These are phyloP conservation scores for Fusarium continuum DNA, from an alignment of 2,329 filamentous ascomycete genomes.

Conservation along the genomic window DNA sequence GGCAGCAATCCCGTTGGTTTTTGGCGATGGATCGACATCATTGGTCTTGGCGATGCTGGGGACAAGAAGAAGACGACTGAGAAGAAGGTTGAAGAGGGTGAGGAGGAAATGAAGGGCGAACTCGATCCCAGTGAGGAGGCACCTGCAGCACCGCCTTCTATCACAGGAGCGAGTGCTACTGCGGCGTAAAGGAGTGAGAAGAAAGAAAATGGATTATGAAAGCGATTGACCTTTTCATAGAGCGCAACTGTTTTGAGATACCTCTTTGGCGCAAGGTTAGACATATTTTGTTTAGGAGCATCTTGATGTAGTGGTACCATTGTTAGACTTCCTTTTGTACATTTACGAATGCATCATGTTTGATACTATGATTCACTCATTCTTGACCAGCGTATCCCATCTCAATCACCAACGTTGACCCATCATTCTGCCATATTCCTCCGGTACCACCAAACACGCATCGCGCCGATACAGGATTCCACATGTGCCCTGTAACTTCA, in stretches of 20 bases:
- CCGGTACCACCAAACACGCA: conserved; percentile 37
- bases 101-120: conserved; percentile 49
- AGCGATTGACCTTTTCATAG: conserved; percentile 22
- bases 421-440: conserved; percentile 33
- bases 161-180: conserved; percentile 22
- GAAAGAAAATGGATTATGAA: conserved; percentile 24
- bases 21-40: conserved; percentile 64
- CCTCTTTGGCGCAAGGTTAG: conserved; percentile 31
- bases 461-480: conserved; percentile 36
- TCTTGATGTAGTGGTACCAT: neutral
- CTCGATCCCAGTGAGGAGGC: conserved; percentile 48
- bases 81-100: conserved; percentile 49
- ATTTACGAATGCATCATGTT: conserved; percentile 1
- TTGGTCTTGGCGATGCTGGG: conserved; percentile 55
- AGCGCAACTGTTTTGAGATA: conserved; percentile 19
- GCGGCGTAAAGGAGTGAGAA: conserved; percentile 31
- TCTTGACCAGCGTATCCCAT: conserved; percentile 12
- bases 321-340: conserved; percentile 4
- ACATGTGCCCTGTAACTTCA: conserved; percentile 33
- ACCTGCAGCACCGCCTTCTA: neutral
- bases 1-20: conserved; percentile 52
- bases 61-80: conserved; percentile 44
- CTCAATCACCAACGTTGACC: conserved; percentile 29
- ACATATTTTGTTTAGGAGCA: neutral
- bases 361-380: neutral